phyloP scores from a whole-genome alignment of 306 rosid species.

The Pachyrhizus erosus region DNA sequence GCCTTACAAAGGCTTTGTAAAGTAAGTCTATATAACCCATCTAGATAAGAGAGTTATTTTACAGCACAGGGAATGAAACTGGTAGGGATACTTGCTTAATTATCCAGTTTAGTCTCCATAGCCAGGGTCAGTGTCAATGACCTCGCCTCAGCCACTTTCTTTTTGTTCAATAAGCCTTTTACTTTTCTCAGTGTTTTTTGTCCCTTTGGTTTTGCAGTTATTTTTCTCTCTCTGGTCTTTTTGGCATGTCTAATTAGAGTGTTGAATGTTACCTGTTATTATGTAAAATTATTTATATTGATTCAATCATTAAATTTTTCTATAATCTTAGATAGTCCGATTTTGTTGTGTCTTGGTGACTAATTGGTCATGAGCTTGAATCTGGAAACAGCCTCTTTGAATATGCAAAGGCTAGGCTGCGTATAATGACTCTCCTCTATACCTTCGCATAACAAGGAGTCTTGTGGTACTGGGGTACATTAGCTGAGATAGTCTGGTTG shows the following conservation, averaged over 20 bases:
- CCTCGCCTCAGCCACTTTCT: background rate
- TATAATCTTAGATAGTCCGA: too few species aligned
- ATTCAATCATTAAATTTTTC: background rate
- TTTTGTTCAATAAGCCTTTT: too few species aligned
- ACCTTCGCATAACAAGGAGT: too few species aligned
- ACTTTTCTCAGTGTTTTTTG: background rate
- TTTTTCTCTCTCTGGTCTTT: slow-evolving; percentile 5
- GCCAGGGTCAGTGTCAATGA: background rate
- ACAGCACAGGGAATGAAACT: background rate
- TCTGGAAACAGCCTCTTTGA: too few species aligned
- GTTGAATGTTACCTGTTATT: background rate
- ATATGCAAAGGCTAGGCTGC: too few species aligned
- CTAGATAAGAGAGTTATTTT: slow-evolving; percentile 7
- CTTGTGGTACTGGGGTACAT: too few species aligned
- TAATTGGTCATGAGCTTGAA: too few species aligned
- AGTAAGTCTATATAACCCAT: background rate
- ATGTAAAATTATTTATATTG: background rate
- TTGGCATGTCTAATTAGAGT: background rate
- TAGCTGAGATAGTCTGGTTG: background rate
- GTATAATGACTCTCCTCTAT: too few species aligned
- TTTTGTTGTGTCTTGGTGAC: too few species aligned
- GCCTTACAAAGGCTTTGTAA: background rate
- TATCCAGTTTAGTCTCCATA: background rate
- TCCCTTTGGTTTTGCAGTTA: background rate
- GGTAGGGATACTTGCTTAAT: background rate